These are phyloP conservation scores for Decorospora gaudefroyi DNA, from an alignment of 2,329 filamentous ascomycete genomes.

Conservation along the genomic window DNA sequence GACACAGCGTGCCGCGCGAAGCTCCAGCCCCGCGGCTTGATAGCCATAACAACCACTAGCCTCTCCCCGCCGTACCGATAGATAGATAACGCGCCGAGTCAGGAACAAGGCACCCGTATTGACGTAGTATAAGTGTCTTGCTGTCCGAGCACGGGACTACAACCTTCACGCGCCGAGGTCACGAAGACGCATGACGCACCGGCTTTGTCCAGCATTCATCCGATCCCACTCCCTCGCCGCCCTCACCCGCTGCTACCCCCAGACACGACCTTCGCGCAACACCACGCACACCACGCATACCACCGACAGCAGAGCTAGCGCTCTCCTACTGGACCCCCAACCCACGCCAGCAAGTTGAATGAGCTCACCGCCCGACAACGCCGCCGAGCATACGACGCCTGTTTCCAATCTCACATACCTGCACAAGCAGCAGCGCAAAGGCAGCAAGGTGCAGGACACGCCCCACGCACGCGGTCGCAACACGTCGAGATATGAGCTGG, in stretches of 20 bases:
- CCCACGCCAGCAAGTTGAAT: conserved; percentile 40
- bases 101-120: conserved; percentile 20
- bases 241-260: conserved; percentile 20
- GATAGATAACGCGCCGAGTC: no score
- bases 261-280: no score
- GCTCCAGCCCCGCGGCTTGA: conserved; percentile 12
- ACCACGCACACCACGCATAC: conserved; percentile 3
- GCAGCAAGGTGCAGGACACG: conserved; percentile 43
- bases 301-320: conserved; percentile 11
- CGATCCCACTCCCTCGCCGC: conserved; percentile 25
- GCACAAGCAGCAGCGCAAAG: conserved; percentile 44
- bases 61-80: no score
- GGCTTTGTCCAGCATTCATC: conserved; percentile 25
- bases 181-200: conserved; percentile 35
- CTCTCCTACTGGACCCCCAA: conserved; percentile 14
- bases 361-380: conserved; percentile 46
- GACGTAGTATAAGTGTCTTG: conserved; percentile 10
- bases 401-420: conserved; percentile 44
- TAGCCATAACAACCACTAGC: conserved; percentile 9
- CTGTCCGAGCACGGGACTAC: conserved; percentile 24
- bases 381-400: conserved; percentile 37
- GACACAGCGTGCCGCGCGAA: conserved; percentile 16
- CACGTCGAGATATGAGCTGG: conserved; percentile 49
- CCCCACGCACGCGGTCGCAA: conserved; percentile 45
- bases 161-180: conserved; percentile 26